Conservation (phyloP, 768 basidiomycete genomes). For the Crepidotus variabilis region DNA sequence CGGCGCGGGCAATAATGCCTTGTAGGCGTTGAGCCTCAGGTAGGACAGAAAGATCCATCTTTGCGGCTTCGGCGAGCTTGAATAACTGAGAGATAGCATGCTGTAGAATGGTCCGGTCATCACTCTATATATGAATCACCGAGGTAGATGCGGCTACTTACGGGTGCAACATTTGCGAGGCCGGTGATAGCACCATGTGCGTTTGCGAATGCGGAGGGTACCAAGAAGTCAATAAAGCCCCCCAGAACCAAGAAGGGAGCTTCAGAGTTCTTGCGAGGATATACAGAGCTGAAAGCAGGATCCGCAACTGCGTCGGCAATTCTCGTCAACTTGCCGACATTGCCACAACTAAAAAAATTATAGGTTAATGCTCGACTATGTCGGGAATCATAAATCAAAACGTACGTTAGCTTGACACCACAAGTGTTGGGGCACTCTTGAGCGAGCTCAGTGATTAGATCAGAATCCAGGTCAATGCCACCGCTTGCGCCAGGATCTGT, state of each 20-base stretch:
- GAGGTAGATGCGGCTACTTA: slow-evolving; percentile 25
- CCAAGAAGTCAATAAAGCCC: slow-evolving; percentile 81
- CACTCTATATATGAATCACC: not conserved
- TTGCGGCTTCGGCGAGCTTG: slow-evolving; percentile 55
- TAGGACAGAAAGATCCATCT: slow-evolving; percentile 52
- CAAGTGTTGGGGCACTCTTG: slow-evolving; percentile 69
- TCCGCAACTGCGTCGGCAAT: slow-evolving; percentile 67
- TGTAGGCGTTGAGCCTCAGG: slow-evolving; percentile 73
- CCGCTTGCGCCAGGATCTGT: slow-evolving; percentile 83
- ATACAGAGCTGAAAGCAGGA: slow-evolving; percentile 45
- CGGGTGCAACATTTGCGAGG: slow-evolving; percentile 80
- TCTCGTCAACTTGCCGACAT: slow-evolving; percentile 87
- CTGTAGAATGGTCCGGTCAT: slow-evolving; percentile 28
- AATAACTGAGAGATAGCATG: slow-evolving; percentile 57
- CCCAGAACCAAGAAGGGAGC: slow-evolving; percentile 83
- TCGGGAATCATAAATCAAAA: not conserved
- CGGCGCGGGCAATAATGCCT: slow-evolving; percentile 75
- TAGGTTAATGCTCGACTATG: slow-evolving; percentile 8
- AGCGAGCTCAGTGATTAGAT: slow-evolving; percentile 80
- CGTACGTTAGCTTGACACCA: slow-evolving; percentile 87
- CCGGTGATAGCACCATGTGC: slow-evolving; percentile 91
- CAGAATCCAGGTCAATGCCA: slow-evolving; percentile 90
- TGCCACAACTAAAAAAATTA: slow-evolving; percentile 63
- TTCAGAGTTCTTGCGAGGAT: slow-evolving; percentile 65
- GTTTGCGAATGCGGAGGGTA: slow-evolving; percentile 66